Evolutionary conservation across 2,329 filamentous ascomycete species (phyloP).

Genomic region (Aspergillus chevalieri): DNA sequence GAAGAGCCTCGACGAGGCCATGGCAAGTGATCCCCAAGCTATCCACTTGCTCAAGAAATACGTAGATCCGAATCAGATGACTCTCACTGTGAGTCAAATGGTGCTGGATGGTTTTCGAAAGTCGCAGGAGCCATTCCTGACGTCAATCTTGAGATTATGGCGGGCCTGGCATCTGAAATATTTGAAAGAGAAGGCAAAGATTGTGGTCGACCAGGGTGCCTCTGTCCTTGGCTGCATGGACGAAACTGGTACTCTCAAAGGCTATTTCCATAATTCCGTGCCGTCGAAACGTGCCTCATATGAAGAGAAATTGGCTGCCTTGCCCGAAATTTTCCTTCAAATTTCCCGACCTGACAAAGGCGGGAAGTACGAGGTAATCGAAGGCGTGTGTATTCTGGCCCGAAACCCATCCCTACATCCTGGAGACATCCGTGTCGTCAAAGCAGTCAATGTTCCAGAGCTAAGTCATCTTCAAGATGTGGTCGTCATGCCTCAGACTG

Average conservation of each 20-base stretch:
- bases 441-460: slow-evolving; percentile 68
- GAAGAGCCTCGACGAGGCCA: slow-evolving; percentile 60
- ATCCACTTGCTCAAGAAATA: slow-evolving; percentile 63
- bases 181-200: slow-evolving; percentile 86
- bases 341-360: slow-evolving; percentile 55
- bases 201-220: slow-evolving; percentile 73
- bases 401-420: slow-evolving; percentile 92
- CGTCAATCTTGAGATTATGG: slow-evolving; percentile 76
- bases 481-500: slow-evolving; percentile 76
- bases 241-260: slow-evolving; percentile 69
- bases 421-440: slow-evolving; percentile 82
- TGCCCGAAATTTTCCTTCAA: slow-evolving; percentile 88
- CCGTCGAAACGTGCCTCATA: slow-evolving; percentile 21
- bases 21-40: slow-evolving; percentile 60
- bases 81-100: slow-evolving; percentile 67
- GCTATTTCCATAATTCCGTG: slow-evolving; percentile 55
- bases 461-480: slow-evolving; percentile 75
- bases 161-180: slow-evolving; percentile 81
- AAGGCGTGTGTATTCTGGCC: slow-evolving; percentile 74
- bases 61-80: slow-evolving; percentile 80
- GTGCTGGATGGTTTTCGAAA: slow-evolving; percentile 73
- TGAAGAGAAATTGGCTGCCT: slow-evolving; percentile 43
- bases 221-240: slow-evolving; percentile 86
- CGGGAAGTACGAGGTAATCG: slow-evolving; percentile 58
- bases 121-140: slow-evolving; percentile 69